Base-by-base conservation (phyloP, 768 basidiomycete genomes). In the Asterophora parasitica region DNA sequence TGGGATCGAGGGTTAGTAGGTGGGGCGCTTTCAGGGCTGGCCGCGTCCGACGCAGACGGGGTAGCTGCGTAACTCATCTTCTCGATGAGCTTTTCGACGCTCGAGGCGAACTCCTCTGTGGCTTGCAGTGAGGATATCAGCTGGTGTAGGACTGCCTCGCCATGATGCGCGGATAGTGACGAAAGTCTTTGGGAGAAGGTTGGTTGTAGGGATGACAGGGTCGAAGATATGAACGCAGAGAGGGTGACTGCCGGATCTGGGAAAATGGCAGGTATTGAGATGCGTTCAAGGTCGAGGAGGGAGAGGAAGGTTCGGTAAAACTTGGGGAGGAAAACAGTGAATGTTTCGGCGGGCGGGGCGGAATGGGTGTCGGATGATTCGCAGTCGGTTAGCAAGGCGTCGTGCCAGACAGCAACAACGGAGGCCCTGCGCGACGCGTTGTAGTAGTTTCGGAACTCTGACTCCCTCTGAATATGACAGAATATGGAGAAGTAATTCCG, bases 381-480 rank as follows among this genome's bases (percentile, higher is more conserved):
- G 42, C 73, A 75, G 52, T 85, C 83, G 1, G 64, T 58, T 28
- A 93, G 66, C 0, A 61, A 60, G 1, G 77, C 78, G 20, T 69
- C 69, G 55, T 81, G 76, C 95, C 95, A 98, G 49, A 75, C 58
- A 12, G 79, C 68, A 34, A 90, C 72, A 11, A 95, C 64, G 12
- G 71, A 56, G 11, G 77, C 73, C 47, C 92, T 74, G 23, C 91
- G 75, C 8, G 90, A 85, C 10, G 89, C 89, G 65, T 92, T 90
- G 70, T 97, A 99, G 62, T 96, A 97, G 59, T 87, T 88, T 50
- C 89, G 77, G 64, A 95, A 99, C 63, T 98, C 96, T 2, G 81
- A 76, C 64, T 93, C 92, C 42, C 95, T 77, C 58, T 95, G 88
- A 49, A 99, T 97, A 57, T 87, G 81, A 47, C 79, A 80, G 64